Percentiles rank a stretch among this genome's conserved stretches.
Evolutionary conservation across 768 basidiomycete species (phyloP).

Genomic region (Serpula lacrymans): DNA sequence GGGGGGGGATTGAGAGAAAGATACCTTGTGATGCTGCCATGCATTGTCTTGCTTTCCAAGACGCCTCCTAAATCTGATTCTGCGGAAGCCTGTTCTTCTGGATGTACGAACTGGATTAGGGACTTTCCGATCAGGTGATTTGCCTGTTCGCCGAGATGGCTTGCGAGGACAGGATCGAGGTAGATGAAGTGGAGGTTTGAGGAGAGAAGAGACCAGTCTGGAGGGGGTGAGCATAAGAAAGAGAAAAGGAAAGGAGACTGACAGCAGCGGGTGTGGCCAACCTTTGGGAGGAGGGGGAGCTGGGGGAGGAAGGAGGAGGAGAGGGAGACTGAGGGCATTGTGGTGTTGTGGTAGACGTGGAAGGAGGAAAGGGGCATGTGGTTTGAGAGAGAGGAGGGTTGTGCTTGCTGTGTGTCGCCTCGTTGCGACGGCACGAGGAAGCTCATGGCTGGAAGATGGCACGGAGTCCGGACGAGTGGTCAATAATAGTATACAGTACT

Average conservation of each 20-base stretch:
- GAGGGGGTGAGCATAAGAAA: neutral
- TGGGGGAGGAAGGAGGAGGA: conserved; percentile 19
- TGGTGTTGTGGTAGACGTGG: conserved; percentile 30
- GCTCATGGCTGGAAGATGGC: conserved; percentile 26
- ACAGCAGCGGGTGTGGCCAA: conserved; percentile 79
- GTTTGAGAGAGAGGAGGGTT: conserved; percentile 19
- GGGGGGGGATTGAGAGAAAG: conserved; percentile 17
- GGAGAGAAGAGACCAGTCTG: conserved; percentile 84
- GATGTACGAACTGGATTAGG: conserved; percentile 77
- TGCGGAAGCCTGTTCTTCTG: conserved; percentile 77
- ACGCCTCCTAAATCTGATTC: conserved; percentile 71
- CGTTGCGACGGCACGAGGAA: conserved; percentile 34
- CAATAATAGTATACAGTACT: conserved; percentile 18
- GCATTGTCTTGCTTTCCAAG: conserved; percentile 68
- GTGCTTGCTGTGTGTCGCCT: conserved; percentile 25
- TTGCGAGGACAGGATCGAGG: conserved; percentile 74
- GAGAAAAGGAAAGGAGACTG: conserved; percentile 29
- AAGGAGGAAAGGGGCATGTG: conserved; percentile 37
- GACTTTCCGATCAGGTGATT: conserved; percentile 65
- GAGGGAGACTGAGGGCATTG: conserved; percentile 26
- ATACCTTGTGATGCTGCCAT: conserved; percentile 81
- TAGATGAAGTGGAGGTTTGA: conserved; percentile 75
- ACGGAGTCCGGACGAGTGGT: conserved; percentile 13
- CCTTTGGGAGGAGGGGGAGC: conserved; percentile 43
- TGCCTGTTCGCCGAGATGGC: conserved; percentile 71